Evolutionary conservation across 2,329 filamentous ascomycete species (phyloP).

Genomic region (Colletotrichum noveboracense): DNA sequence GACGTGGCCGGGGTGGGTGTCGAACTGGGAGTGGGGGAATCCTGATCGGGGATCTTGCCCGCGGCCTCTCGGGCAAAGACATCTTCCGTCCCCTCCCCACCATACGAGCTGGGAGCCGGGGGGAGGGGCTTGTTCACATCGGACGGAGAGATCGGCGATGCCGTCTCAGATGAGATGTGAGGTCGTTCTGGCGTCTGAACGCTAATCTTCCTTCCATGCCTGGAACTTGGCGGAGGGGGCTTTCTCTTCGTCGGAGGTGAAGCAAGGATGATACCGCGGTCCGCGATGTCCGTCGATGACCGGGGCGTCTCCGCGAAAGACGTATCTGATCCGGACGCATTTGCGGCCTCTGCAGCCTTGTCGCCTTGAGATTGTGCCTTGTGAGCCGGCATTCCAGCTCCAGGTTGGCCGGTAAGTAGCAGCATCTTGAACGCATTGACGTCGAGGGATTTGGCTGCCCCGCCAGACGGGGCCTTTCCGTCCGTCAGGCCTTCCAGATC

Average conservation of each 20-base stretch:
- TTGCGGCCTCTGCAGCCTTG: constrained; percentile 57
- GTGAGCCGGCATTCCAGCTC: constrained; percentile 26
- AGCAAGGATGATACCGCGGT: constrained; percentile 49
- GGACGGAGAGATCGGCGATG: constrained; percentile 39
- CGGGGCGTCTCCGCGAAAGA: constrained; percentile 53
- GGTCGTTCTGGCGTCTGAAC: constrained; percentile 33
- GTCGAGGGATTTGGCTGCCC: constrained; percentile 59
- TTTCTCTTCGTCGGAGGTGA: constrained; percentile 62
- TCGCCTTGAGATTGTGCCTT: constrained; percentile 42
- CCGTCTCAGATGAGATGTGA: constrained; percentile 25
- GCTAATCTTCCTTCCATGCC: constrained; percentile 78
- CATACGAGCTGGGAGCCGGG: constrained; percentile 52
- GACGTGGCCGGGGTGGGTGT: constrained; percentile 40
- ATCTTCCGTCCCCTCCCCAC: constrained; percentile 54
- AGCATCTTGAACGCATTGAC: constrained; percentile 80
- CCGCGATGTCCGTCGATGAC: constrained; percentile 63
- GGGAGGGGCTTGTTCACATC: constrained; percentile 70
- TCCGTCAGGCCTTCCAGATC: constrained; percentile 49
- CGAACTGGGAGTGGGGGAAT: constrained; percentile 25
- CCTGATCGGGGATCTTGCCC: constrained; percentile 53
- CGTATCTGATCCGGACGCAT: constrained; percentile 12
- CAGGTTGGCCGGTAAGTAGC: constrained; percentile 73
- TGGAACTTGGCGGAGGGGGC: constrained; percentile 74
- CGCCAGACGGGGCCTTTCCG: constrained; percentile 30
- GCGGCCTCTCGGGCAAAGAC: constrained; percentile 60